Evolutionary conservation across 148 eudicot genomes (phyloP).

Genomic region (Rhododendron henanense): DNA sequence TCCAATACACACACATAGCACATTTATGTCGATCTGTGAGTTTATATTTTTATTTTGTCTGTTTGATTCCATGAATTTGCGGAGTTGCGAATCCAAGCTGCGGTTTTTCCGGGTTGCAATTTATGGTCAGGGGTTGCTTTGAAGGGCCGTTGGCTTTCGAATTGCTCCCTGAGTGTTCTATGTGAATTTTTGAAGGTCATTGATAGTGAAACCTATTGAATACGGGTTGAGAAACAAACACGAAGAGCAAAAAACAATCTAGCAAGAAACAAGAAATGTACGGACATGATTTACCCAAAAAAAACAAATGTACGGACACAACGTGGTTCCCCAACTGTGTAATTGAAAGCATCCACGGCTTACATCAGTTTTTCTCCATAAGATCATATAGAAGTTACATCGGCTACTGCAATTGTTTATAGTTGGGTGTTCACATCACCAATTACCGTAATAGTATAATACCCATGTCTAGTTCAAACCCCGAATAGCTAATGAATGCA

Average conservation of each 20-base stretch:
- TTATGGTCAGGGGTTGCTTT: too few species aligned
- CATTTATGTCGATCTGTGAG: neutral
- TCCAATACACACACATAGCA: neutral
- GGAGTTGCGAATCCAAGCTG: neutral
- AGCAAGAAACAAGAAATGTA: neutral
- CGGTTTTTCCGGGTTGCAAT: neutral
- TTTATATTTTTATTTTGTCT: neutral
- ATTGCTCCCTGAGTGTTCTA: too few species aligned
- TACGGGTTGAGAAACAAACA: neutral
- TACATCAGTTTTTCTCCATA: neutral
- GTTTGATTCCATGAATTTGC: neutral
- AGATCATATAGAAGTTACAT: neutral
- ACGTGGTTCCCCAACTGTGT: neutral
- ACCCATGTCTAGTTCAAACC: neutral
- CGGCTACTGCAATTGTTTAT: neutral
- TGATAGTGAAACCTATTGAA: neutral
- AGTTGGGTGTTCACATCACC: neutral
- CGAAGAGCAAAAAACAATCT: neutral
- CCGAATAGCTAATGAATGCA: neutral
- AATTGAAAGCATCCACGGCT: neutral
- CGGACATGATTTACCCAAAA: neutral
- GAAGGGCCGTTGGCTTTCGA: neutral
- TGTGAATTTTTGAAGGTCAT: neutral
- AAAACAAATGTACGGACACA: neutral
- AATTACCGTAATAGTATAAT: neutral